Evolutionary conservation across 106 monocot genomes (phyloP).

Genomic region (Acorus calamus): DNA sequence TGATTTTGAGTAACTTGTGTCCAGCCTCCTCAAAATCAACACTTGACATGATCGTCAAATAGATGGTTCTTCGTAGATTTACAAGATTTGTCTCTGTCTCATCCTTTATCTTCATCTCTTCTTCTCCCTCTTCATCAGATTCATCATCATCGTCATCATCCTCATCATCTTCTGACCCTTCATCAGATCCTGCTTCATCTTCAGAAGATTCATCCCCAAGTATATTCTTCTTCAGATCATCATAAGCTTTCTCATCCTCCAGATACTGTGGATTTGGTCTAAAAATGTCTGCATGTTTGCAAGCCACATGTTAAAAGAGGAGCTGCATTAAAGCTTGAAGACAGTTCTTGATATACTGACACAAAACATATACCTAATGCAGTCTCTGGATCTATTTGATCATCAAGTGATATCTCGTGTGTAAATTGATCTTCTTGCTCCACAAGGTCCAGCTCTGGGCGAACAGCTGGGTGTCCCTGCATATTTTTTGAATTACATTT

Average conservation of each 20-base stretch:
- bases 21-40: too few relatives aligned
- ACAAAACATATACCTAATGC: conserved; percentile 34
- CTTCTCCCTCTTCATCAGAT: not conserved
- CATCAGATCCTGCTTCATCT: conserved; percentile 66
- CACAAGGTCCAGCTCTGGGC: conserved; percentile 73
- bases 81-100: conserved; percentile 60
- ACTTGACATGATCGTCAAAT: too few relatives aligned
- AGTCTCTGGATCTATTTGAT: conserved; percentile 85
- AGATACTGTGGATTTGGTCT: conserved; percentile 58
- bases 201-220: conserved; percentile 79
- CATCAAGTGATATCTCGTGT: conserved; percentile 73
- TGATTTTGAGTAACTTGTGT: conserved; percentile 89
- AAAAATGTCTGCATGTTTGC: conserved; percentile 55
- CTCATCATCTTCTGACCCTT: conserved; percentile 26
- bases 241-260: conserved; percentile 95
- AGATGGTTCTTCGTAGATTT: conserved; percentile 46
- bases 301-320: not conserved
- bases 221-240: conserved; percentile 71
- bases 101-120: too few relatives aligned
- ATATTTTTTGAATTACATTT: conserved; percentile 5
- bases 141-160: conserved; percentile 35
- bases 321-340: not conserved
- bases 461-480: conserved; percentile 78
- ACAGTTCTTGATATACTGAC: not conserved
- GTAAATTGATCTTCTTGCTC: conserved; percentile 85